Percentiles rank a stretch among this genome's conserved stretches.
Evolutionary conservation across 2,329 filamentous ascomycete species (phyloP).

Genomic region (Beauveria brongniartii): DNA sequence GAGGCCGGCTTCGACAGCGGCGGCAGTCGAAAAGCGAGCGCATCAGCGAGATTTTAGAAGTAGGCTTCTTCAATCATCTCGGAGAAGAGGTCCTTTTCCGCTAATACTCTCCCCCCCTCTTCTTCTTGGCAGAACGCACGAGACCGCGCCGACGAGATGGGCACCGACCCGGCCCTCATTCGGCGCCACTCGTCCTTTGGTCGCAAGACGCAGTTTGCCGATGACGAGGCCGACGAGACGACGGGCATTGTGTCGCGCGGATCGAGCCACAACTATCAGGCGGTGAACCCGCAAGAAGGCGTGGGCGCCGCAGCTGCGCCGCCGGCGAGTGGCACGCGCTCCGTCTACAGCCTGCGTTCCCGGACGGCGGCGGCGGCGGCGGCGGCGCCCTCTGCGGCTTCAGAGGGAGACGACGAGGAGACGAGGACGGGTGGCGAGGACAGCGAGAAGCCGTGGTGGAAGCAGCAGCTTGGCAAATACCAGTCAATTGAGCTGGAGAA

Average conservation of each 20-base stretch:
- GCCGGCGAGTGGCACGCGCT: conserved; percentile 4
- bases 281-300: conserved; percentile 20
- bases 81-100: background rate
- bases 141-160: conserved; percentile 35
- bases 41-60: conserved; percentile 39
- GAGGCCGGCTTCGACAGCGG: conserved; percentile 16
- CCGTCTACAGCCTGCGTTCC: conserved; percentile 13
- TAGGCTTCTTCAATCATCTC: conserved; percentile 19
- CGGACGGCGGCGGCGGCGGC: conserved; percentile 13
- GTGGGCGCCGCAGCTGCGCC: background rate
- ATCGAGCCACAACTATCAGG: conserved; percentile 32
- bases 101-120: background rate
- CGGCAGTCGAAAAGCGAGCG: conserved; percentile 31
- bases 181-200: conserved; percentile 10
- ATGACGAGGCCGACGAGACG: conserved; percentile 30
- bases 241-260: conserved; percentile 31
- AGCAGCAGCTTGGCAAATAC: conserved; percentile 37
- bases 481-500: conserved; percentile 71
- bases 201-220: conserved; percentile 13
- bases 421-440: conserved; percentile 12
- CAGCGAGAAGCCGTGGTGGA: conserved; percentile 40
- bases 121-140: conserved; percentile 30
- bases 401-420: conserved; percentile 17
- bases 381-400: conserved; percentile 14
- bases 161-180: conserved; percentile 15